Evolutionary conservation across 1,139 yeast species (phyloP).

Genomic region (Scheffersomyces titani): DNA sequence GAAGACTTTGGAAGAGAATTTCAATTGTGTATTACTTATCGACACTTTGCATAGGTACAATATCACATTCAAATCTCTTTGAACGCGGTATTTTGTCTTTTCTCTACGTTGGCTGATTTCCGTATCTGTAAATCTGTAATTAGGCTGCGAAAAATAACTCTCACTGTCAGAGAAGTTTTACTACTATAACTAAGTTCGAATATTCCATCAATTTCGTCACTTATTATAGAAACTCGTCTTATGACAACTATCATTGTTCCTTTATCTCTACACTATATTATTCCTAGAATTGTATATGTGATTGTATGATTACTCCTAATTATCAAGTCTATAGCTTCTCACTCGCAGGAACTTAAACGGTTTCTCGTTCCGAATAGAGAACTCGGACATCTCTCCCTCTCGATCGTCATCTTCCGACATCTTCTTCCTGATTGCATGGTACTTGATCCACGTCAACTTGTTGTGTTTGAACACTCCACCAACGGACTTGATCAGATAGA

Average conservation of each 20-base stretch:
- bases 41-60: not conserved
- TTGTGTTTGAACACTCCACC: constrained; percentile 60
- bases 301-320: constrained; percentile 7
- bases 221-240: not conserved
- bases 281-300: not conserved
- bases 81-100: no score
- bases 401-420: constrained; percentile 35
- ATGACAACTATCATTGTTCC: not conserved
- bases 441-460: constrained; percentile 66
- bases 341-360: constrained; percentile 74
- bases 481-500: constrained; percentile 53
- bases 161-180: not conserved
- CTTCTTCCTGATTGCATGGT: constrained; percentile 55
- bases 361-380: constrained; percentile 68
- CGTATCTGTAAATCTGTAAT: not conserved
- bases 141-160: not conserved
- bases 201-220: no score
- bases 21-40: not conserved
- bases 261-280: no score
- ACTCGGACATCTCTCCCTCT: constrained; percentile 53
- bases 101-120: not conserved
- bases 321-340: constrained; percentile 39
- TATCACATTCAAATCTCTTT: not conserved
- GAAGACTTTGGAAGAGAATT: not conserved
- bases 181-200: not conserved